Base-by-base conservation (phyloP, 495 filamentous ascomycete species). In the Podospora pseudopauciseta region DNA sequence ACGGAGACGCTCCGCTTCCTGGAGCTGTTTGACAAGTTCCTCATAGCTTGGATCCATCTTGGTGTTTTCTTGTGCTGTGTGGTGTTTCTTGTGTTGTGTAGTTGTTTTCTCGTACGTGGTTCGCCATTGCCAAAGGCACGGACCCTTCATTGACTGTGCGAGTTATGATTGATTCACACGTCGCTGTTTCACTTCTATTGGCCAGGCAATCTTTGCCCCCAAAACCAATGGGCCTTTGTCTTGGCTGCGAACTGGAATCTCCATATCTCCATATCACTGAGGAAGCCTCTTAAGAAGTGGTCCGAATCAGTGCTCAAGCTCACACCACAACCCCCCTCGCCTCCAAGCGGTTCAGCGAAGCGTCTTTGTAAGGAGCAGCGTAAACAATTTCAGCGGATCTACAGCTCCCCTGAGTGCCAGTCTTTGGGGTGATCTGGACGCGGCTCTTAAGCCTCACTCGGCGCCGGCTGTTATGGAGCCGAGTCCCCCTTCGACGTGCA, bases 151-250 rank as follows among this genome's bases (percentile, higher is more conserved):
- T 39, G 34, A 39, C 34, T 39, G 34, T 39, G 34, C 34, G 34
- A 39, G 34, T 39, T 39, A 39, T 39, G 11, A 39, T 39, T 39
- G 34, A 4, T 39, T 39, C 3, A 39, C 34, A 39, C 34, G 34
- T 39, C 1, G 34, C 34, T 39, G 34, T 39, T 5, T 39, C 34
- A 39, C 34, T 39, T 39, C 3, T 39, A 39, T 39, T 39, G 34
- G 34, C 34, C 34, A 39, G 1, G 23, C 23, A 1, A 23, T 23
- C 23, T 23, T 23, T 23, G 23, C 23, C 80, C 88, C 80, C 88
- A 91, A 70, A 98, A 97, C 76, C 96, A 99, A 90, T 96, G 82
- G 89, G 89, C 92, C 55, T 99, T 98, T 76, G 86, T 98, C 20
- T 77, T 89, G 62, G 92, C 94, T 15, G 91, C 98, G 65, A 88